These are phyloP conservation scores for Spathaspora hagerdaliae DNA, from an alignment of 805 yeast species.

Conservation along the genomic window DNA sequence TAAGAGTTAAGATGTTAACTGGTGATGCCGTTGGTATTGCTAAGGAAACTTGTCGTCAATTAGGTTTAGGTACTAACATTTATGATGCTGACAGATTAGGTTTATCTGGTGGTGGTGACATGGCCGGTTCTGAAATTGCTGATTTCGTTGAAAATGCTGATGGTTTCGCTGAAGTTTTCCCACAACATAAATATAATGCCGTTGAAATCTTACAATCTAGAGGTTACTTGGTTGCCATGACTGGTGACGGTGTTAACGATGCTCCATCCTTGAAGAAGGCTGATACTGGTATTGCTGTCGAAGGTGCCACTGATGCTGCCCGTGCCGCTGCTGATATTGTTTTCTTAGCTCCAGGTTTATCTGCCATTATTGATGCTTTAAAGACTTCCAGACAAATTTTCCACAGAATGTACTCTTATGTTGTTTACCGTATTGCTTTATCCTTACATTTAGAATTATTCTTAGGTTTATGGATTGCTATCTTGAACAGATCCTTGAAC, in stretches of 20 bases:
- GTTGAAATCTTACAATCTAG: constrained; percentile 93
- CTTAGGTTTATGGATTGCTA: constrained; percentile 96
- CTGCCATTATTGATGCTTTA: constrained; percentile 87
- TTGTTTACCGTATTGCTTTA: constrained; percentile 95
- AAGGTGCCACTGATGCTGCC: constrained; percentile 97
- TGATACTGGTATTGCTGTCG: constrained; percentile 90
- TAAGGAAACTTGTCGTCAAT: constrained; percentile 96
- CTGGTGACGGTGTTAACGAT: constrained; percentile 99
- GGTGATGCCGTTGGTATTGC: constrained; percentile 99
- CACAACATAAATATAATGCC: constrained; percentile 94
- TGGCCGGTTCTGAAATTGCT: constrained; percentile 97
- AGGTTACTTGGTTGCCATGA: constrained; percentile 98
- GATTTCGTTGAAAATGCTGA: constrained; percentile 97
- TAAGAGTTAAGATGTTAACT: constrained; percentile 95
- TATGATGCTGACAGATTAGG: constrained; percentile 96
- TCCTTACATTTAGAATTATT: constrained; percentile 92
- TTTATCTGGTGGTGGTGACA: constrained; percentile 89
- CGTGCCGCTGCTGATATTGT: constrained; percentile 96
- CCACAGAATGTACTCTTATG: constrained; percentile 99
- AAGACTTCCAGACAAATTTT: constrained; percentile 95
- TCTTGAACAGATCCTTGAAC: constrained; percentile 79
- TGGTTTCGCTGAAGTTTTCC: constrained; percentile 98
- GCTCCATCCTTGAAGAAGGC: constrained; percentile 97
- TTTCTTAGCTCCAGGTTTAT: constrained; percentile 89
- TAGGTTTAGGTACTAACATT: constrained; percentile 94